Evolutionary conservation across 2,329 filamentous ascomycete species (phyloP).

Genomic region (Westerdykella ornata): DNA sequence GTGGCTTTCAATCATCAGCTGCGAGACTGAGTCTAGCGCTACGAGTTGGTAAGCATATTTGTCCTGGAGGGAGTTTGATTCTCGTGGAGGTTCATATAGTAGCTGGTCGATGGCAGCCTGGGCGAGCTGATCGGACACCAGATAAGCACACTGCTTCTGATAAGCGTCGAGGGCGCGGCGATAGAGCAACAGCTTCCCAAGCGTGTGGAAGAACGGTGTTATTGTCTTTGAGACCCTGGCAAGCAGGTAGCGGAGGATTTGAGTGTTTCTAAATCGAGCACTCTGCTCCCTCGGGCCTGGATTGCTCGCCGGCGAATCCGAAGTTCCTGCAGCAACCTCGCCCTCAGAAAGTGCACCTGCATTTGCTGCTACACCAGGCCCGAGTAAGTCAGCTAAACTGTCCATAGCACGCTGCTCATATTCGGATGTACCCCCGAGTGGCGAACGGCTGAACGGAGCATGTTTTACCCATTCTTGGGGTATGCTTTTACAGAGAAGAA

Average conservation of each 20-base stretch:
- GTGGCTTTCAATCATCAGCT: conserved; percentile 66
- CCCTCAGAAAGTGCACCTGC: conserved; percentile 7
- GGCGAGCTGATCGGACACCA: conserved; percentile 63
- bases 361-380: conserved; percentile 18
- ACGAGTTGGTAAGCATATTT: conserved; percentile 73
- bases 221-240: conserved; percentile 71
- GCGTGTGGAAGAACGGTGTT: conserved; percentile 76
- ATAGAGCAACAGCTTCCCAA: conserved; percentile 74
- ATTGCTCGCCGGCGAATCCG: not conserved
- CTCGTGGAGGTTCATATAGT: conserved; percentile 43
- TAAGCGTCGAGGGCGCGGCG: conserved; percentile 64
- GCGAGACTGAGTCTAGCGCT: conserved; percentile 68
- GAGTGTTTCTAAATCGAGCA: conserved; percentile 64
- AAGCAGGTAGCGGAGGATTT: conserved; percentile 67
- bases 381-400: conserved; percentile 20
- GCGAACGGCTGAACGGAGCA: conserved; percentile 39
- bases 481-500: conserved; percentile 64
- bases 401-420: conserved; percentile 19
- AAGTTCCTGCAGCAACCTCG: conserved; percentile 1
- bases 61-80: conserved; percentile 52
- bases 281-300: conserved; percentile 22
- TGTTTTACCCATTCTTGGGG: conserved; percentile 59
- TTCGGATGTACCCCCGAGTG: conserved; percentile 36
- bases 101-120: conserved; percentile 64
- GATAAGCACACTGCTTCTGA: conserved; percentile 54